Percentiles rank a stretch among this genome's conserved stretches.
Evolutionary conservation across 2,329 filamentous ascomycete species (phyloP).

Genomic region (Colletotrichum agaves): DNA sequence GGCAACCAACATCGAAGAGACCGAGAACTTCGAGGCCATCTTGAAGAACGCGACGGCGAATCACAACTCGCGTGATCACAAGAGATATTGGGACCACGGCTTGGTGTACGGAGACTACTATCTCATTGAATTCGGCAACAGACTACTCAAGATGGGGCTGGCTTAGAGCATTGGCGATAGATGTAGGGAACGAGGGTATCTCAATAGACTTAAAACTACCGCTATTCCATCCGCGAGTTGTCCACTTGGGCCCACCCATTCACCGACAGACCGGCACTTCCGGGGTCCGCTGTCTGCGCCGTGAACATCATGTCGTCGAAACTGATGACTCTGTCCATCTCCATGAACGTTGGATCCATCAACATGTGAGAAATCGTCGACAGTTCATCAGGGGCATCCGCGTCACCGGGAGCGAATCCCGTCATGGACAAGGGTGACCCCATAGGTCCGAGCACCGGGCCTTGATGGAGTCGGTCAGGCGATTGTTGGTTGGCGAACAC

Average conservation of each 20-base stretch:
- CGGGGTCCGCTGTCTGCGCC: conserved; percentile 25
- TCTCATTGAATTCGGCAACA: conserved; percentile 58
- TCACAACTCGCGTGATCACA: conserved; percentile 45
- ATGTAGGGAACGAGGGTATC: conserved; percentile 11
- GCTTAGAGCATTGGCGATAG: conserved; percentile 14
- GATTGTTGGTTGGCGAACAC: conserved; percentile 13
- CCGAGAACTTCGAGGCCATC: conserved; percentile 45
- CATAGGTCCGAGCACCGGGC: conserved; percentile 18
- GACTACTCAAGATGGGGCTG: conserved; percentile 49
- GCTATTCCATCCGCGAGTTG: conserved; percentile 18
- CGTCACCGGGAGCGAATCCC: conserved; percentile 10
- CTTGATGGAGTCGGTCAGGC: conserved; percentile 13
- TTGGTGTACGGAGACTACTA: conserved; percentile 63
- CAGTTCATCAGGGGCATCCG: conserved; percentile 40
- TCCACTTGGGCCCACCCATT: conserved; percentile 27
- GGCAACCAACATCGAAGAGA: conserved; percentile 24
- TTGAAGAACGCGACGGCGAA: conserved; percentile 49
- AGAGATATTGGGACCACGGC: conserved; percentile 51
- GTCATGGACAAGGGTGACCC: conserved; percentile 17
- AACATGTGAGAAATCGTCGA: conserved; percentile 46
- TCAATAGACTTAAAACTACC: conserved; percentile 15
- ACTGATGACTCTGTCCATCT: conserved; percentile 48
- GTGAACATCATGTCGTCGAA: conserved; percentile 51
- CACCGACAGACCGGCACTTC: conserved; percentile 6
- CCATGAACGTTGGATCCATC: conserved; percentile 47